These are phyloP conservation scores for Leccinellum luteum DNA, from an alignment of 768 basidiomycete genomes.

Conservation along the genomic window DNA sequence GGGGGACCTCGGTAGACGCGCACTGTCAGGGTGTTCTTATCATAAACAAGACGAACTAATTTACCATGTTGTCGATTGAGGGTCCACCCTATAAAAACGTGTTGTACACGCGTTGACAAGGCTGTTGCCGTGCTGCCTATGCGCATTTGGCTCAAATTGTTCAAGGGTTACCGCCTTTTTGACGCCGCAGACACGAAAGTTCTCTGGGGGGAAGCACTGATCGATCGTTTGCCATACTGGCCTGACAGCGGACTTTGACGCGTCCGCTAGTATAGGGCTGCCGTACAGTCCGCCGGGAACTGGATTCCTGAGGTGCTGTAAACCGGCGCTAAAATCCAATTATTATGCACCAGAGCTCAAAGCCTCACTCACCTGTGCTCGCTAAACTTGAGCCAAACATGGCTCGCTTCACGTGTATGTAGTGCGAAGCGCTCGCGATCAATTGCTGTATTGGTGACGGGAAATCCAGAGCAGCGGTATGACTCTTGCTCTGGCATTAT, in stretches of 20 bases:
- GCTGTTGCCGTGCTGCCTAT: conserved; percentile 30
- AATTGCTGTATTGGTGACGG: not conserved
- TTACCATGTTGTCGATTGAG: conserved; percentile 32
- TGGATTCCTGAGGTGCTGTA: conserved; percentile 10
- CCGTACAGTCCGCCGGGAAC: not conserved
- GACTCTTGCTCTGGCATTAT: not conserved
- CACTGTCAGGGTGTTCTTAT: conserved; percentile 28
- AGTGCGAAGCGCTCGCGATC: not conserved
- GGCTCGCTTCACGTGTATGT: not conserved
- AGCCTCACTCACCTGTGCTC: conserved; percentile 10
- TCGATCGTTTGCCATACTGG: not conserved
- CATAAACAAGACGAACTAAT: conserved; percentile 16
- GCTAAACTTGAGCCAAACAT: not conserved
- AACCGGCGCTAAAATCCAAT: not conserved
- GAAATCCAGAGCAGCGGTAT: not conserved
- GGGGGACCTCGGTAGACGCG: conserved; percentile 12
- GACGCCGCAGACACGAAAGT: conserved; percentile 16
- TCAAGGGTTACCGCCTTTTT: conserved; percentile 20
- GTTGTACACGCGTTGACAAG: conserved; percentile 32
- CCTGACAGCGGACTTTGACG: conserved; percentile 16
- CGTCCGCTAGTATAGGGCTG: conserved; percentile 3
- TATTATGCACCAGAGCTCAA: not conserved
- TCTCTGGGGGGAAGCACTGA: conserved; percentile 11
- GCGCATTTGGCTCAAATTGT: conserved; percentile 18
- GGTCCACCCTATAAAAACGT: conserved; percentile 38